phyloP scores from a whole-genome alignment of 352 stramenopile species.

The Phytophthora pisi region DNA sequence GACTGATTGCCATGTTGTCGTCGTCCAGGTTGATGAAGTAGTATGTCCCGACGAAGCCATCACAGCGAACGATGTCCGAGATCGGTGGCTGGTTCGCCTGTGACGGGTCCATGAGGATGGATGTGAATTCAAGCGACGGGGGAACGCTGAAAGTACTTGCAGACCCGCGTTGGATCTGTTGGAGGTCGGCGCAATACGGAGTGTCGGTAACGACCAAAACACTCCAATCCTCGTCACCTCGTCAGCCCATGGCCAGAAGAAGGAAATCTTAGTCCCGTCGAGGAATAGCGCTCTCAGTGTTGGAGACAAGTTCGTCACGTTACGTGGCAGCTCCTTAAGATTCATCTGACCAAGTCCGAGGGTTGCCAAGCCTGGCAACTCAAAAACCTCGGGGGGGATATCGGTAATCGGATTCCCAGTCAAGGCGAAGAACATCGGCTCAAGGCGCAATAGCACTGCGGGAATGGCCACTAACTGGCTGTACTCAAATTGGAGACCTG shows the following conservation, averaged over 20 bases:
- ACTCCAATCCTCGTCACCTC: neutral
- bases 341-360: neutral
- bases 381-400: slow-evolving; percentile 19
- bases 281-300: neutral
- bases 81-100: neutral
- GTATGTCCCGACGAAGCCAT: neutral
- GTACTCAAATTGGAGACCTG: neutral
- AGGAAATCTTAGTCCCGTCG: neutral
- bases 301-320: neutral
- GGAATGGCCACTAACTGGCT: neutral
- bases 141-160: neutral
- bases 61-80: neutral
- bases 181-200: slow-evolving; percentile 2
- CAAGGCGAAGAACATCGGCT: neutral
- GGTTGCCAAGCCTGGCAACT: neutral
- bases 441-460: neutral
- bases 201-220: neutral
- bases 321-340: neutral
- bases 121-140: neutral
- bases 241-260: slow-evolving; percentile 2
- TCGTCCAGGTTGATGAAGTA: slow-evolving; percentile 10
- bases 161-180: neutral
- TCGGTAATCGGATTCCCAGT: neutral
- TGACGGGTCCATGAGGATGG: slow-evolving; percentile 1
- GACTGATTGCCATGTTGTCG: slow-evolving; percentile 7